Evolutionary conservation across 2,329 filamentous ascomycete species (phyloP).

Genomic region (Trichoderma hamatum): DNA sequence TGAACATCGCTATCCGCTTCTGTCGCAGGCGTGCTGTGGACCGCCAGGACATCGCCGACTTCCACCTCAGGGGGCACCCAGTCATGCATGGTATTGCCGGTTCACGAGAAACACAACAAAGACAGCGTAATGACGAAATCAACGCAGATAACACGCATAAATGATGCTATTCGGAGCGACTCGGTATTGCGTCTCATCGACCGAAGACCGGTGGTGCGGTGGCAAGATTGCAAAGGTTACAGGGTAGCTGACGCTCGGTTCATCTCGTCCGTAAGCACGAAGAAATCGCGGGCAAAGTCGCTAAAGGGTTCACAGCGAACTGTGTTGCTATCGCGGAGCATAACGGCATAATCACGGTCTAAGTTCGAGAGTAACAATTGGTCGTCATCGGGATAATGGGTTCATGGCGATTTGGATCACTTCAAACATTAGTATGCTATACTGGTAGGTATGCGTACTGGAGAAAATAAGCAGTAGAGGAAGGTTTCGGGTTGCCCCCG

Average conservation of each 20-base stretch:
- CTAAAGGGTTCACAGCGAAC: neutral
- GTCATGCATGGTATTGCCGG: neutral
- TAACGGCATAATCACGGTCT: neutral
- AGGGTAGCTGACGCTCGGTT: neutral
- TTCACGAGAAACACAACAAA: neutral
- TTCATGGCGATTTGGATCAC: neutral
- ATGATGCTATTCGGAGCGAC: neutral
- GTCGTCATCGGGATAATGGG: neutral
- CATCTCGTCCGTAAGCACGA: neutral
- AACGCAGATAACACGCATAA: neutral
- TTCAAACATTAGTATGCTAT: slow-evolving; percentile 12
- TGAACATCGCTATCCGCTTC: neutral
- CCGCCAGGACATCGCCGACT: slow-evolving; percentile 7
- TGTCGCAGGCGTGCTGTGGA: slow-evolving; percentile 9
- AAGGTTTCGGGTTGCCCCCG: neutral
- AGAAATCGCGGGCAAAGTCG: neutral
- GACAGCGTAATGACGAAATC: neutral
- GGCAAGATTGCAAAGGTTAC: neutral
- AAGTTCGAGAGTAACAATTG: neutral
- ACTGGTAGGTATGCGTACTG: neutral
- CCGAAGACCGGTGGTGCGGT: neutral
- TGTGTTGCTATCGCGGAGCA: neutral
- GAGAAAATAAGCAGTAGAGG: neutral
- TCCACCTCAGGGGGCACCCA: neutral
- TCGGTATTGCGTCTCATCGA: neutral